These are phyloP conservation scores for Nemania diffusa DNA, from an alignment of 2,329 filamentous ascomycete genomes.

Conservation along the genomic window DNA sequence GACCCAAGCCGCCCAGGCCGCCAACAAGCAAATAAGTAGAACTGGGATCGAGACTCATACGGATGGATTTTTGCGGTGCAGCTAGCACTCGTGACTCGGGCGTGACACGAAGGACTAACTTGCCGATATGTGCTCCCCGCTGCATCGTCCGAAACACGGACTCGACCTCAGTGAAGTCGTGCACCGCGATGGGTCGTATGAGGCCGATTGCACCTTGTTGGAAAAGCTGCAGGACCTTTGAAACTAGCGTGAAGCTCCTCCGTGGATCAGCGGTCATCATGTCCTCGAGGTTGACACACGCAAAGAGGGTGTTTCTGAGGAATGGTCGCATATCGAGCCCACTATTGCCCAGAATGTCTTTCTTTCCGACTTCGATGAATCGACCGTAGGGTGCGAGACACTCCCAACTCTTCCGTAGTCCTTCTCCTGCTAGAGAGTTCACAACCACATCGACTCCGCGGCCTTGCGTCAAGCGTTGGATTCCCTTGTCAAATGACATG, in stretches of 20 bases:
- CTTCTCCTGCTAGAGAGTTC: constrained; percentile 22
- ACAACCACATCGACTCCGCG: constrained; percentile 24
- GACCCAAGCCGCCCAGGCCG: constrained; percentile 23
- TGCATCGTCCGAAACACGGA: constrained; percentile 18
- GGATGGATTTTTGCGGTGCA: constrained; percentile 8
- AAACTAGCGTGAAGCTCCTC: constrained; percentile 6
- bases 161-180: constrained; percentile 20
- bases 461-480: constrained; percentile 12
- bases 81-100: constrained; percentile 8
- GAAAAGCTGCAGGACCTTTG: constrained; percentile 20
- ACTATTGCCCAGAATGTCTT: constrained; percentile 19
- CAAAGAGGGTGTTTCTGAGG: constrained; percentile 18
- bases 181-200: constrained; percentile 14
- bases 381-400: constrained; percentile 25
- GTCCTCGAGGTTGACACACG: constrained; percentile 19
- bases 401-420: constrained; percentile 24
- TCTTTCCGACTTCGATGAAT: constrained; percentile 27
- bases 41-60: constrained; percentile 13
- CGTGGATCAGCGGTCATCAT: constrained; percentile 13
- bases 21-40: constrained; percentile 23
- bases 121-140: constrained; percentile 20
- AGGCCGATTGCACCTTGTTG: constrained; percentile 3
- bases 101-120: constrained; percentile 18
- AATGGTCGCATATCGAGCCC: constrained; percentile 25
- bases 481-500: constrained; percentile 10